Evolutionary conservation across 768 basidiomycete genomes (phyloP), one percentile per base, ranked within the genome.

Genomic region (Trametes maxima): DNA sequence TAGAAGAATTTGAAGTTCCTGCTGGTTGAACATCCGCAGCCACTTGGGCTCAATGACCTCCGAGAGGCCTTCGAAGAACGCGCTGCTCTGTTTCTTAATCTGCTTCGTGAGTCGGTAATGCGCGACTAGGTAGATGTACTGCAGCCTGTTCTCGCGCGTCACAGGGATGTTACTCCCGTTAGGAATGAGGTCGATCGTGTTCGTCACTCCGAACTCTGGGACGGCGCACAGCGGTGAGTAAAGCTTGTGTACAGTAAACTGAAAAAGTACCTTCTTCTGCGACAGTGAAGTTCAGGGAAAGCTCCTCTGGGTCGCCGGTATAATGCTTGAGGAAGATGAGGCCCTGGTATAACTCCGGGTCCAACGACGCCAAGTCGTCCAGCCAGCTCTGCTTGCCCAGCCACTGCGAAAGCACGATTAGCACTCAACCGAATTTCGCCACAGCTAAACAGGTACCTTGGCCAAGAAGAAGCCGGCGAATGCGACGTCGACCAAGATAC

Each of bases 21-120:
- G 90, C 65, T 96, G 95, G 73, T 98, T 96, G 77, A 98, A 99
- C 92, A 98, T 95, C 46, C 88, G 78, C 21, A 96, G 80, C 92
- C 92, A 98, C 68, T 92, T 91, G 0, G 85, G 86, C 62, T 96
- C 90, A 69, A 98, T 91, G 76, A 98, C 90, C 65, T 95, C 93
- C 16, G 89, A 89, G 45, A 99, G 76, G 1, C 97, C 97, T 56
- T 93, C 87, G 65, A 98, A 97, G 78, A 99, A 93, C 2, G 88
- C 89, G 46, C 85, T 85, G 67, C 86, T 88, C 75, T 96, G 94
- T 52, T 78, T 72, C 70, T 87, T 87, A 69, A 99, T 97, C 74
- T 98, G 95, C 68, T 82, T 86, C 70, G 86, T 95, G 44, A 99
- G 80, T 43, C 87, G 88, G 71, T 94, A 95, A 72, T 95, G 88